Percentiles rank a stretch among this genome's conserved stretches.
Evolutionary conservation across 2,329 filamentous ascomycete genomes (phyloP).

Genomic region (Alternaria arborescens): DNA sequence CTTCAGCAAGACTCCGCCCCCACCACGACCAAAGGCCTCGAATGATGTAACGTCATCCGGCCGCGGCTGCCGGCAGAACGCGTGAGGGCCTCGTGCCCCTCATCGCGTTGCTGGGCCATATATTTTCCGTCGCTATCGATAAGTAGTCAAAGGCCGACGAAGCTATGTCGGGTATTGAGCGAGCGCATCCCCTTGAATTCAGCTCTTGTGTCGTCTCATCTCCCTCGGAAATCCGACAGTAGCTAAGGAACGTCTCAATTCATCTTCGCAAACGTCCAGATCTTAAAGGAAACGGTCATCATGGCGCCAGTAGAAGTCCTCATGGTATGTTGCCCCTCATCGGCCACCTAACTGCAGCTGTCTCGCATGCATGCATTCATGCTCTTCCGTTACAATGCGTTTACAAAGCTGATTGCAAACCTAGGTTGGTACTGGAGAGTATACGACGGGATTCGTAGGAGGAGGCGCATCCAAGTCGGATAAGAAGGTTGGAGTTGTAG

Average conservation of each 20-base stretch:
- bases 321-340: constrained; percentile 52
- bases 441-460: constrained; percentile 94
- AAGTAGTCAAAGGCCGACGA: constrained; percentile 32
- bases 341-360: not conserved
- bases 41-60: constrained; percentile 28
- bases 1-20: not conserved
- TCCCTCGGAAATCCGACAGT: constrained; percentile 1
- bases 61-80: constrained; percentile 44
- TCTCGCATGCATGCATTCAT: constrained; percentile 7
- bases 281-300: constrained; percentile 19
- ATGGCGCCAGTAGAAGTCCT: constrained; percentile 61
- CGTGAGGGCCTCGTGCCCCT: constrained; percentile 36
- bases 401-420: constrained; percentile 18
- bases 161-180: constrained; percentile 19
- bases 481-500: constrained; percentile 96
- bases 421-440: constrained; percentile 88
- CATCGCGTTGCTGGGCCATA: constrained; percentile 27
- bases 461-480: constrained; percentile 84
- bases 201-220: constrained; percentile 7
- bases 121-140: constrained; percentile 42
- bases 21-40: constrained; percentile 4
- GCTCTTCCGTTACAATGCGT: constrained; percentile 7
- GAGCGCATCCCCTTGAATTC: constrained; percentile 13
- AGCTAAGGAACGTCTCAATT: constrained; percentile 17
- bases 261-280: not conserved